Base-by-base conservation (phyloP, 2,329 filamentous ascomycete species). In the Thelonectria blattea region DNA sequence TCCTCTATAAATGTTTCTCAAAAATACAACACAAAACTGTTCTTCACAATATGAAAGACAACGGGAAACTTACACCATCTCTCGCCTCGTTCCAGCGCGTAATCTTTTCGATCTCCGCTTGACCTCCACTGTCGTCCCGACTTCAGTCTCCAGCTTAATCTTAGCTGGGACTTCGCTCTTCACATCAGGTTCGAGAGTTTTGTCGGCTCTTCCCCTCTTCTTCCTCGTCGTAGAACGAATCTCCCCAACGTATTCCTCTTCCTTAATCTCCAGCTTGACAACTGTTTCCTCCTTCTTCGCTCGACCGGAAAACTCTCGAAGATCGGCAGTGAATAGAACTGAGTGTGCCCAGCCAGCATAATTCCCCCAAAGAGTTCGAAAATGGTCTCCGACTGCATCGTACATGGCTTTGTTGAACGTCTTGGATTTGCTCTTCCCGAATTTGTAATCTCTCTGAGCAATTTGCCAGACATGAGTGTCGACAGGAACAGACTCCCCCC, bases 391-490 rank as follows among this genome's bases (percentile, higher is more conserved):
- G 14, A 99, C 88, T 0, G 92, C 91, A 73, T 95, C 89, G 71
- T 99, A 98, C 64, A 92, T 93, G 42, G 84, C 85, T 72, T 96
- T 96, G 14, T 90, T 97, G 63, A 99, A 83, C 48, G 92, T 94
- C 72, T 93, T 94, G 62, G 77, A 91, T 72, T 93, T 95, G 9
- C 86, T 87, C 72, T 92, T 94, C 7, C 92, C 91, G 70, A 99
- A 96, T 60, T 89, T 93, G 78, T 99, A 99, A 75, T 99, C 95
- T 54, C 95, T 85, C 74, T 96, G 92, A 1, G 95, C 96, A 72
- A 99, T 98, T 79, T 98, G 93, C 94, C 93, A 98, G 12, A 99
- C 92, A 77, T 99, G 96, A 1, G 96, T 99, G 75, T 99, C 95
- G 32, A 99, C 91, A 0, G 95, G 95, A 1, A 99, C 93, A 3